These are phyloP conservation scores for Phytophthora cryptogea DNA, from an alignment of 352 stramenopile species.

Conservation along the genomic window DNA sequence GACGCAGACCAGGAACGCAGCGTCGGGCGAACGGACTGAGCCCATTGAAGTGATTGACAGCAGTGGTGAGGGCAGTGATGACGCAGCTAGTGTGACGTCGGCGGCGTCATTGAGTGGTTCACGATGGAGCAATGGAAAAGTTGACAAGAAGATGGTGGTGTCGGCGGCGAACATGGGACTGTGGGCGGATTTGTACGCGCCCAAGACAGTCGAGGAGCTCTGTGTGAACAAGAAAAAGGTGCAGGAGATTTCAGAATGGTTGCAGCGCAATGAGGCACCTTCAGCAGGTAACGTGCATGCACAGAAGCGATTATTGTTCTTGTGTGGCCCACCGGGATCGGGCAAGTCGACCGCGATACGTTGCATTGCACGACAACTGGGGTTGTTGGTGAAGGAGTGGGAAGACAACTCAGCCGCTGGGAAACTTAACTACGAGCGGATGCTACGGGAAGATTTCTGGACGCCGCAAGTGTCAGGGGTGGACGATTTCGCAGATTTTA, in stretches of 20 bases:
- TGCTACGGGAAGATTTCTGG: slow-evolving; percentile 56
- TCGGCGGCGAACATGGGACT: slow-evolving; percentile 22
- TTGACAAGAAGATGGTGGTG: neutral
- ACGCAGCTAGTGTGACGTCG: slow-evolving; percentile 14
- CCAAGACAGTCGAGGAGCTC: slow-evolving; percentile 60
- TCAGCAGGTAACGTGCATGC: slow-evolving; percentile 6
- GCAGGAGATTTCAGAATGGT: slow-evolving; percentile 71
- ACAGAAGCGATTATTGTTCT: slow-evolving; percentile 70
- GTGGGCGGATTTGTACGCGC: slow-evolving; percentile 57
- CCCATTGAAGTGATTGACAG: slow-evolving; percentile 45
- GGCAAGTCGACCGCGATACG: slow-evolving; percentile 84
- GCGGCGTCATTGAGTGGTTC: neutral
- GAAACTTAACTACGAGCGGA: slow-evolving; percentile 57
- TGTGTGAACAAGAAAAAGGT: slow-evolving; percentile 88
- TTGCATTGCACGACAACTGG: slow-evolving; percentile 55
- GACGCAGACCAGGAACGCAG: slow-evolving; percentile 11
- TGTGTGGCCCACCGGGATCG: slow-evolving; percentile 77
- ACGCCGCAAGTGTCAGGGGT: slow-evolving; percentile 50
- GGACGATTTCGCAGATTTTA: slow-evolving; percentile 83
- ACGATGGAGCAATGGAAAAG: slow-evolving; percentile 7
- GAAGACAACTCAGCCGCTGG: slow-evolving; percentile 65
- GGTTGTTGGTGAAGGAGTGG: slow-evolving; percentile 68
- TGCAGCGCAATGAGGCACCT: slow-evolving; percentile 38
- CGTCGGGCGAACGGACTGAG: slow-evolving; percentile 1
- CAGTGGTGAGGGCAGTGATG: slow-evolving; percentile 33